Evolutionary conservation across 176 grass and related monocot genomes (phyloP).

Genomic region (Triticum urartu): DNA sequence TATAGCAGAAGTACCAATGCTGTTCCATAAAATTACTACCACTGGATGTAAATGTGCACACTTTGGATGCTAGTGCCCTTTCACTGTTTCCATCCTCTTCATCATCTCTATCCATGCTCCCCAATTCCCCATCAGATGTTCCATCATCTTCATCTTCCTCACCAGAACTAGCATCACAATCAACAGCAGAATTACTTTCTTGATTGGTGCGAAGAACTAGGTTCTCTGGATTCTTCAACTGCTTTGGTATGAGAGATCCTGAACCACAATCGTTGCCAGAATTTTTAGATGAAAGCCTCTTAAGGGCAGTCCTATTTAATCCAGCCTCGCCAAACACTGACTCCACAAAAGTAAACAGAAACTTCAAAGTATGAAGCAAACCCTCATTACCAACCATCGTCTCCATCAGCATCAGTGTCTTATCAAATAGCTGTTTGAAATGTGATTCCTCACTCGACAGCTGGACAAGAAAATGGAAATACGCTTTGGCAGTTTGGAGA

Average conservation of each 20-base stretch:
- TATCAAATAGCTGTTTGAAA: constrained; percentile 74
- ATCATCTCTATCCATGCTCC: constrained; percentile 89
- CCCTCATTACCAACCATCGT: constrained; percentile 66
- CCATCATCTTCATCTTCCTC: constrained; percentile 99
- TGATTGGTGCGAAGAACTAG: constrained; percentile 59
- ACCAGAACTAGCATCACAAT: constrained; percentile 79
- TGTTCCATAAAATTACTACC: constrained; percentile 99
- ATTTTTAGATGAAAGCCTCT: constrained; percentile 69
- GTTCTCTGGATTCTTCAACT: constrained; percentile 75
- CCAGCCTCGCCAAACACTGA: constrained; percentile 65
- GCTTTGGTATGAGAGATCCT: constrained; percentile 58
- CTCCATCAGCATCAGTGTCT: constrained; percentile 68
- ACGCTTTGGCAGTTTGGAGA: constrained; percentile 66
- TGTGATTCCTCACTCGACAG: constrained; percentile 63
- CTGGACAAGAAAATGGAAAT: constrained; percentile 85
- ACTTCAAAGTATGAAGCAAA: constrained; percentile 65
- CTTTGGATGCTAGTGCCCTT: constrained; percentile 74
- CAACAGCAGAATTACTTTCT: constrained; percentile 55
- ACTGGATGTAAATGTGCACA: constrained; percentile 98
- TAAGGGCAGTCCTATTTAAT: constrained; percentile 47
- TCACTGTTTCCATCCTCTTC: constrained; percentile 90
- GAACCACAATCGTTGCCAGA: constrained; percentile 48
- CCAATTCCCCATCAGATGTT: constrained; percentile 93
- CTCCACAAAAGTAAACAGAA: constrained; percentile 79
- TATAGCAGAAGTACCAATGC: constrained; percentile 99